phyloP scores from a whole-genome alignment of 139 green algal genomes.

The Chlamydomonas schloesseri region DNA sequence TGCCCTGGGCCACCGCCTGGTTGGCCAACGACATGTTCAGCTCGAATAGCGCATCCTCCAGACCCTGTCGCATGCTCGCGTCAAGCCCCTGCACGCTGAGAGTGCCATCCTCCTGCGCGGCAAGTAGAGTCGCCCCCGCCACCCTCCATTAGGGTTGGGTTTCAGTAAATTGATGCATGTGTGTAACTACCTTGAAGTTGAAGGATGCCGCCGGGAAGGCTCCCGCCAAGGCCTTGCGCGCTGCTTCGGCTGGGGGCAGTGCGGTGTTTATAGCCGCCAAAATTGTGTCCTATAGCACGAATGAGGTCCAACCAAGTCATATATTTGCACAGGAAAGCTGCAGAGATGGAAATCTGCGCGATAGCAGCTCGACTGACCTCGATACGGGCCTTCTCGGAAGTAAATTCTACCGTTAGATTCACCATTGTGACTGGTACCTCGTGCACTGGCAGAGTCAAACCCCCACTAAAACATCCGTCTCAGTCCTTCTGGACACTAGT shows the following conservation, averaged over 20 bases:
- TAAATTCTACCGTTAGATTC: not conserved
- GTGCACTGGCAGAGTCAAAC: no score
- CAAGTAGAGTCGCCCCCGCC: no score
- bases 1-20: constrained; percentile 12
- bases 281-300: constrained; percentile 17
- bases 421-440: no score
- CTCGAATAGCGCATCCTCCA: constrained; percentile 41
- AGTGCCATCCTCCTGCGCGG: constrained; percentile 18
- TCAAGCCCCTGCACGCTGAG: constrained; percentile 30
- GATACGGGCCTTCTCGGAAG: constrained; percentile 2
- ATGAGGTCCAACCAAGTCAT: no score
- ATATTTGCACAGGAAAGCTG: no score
- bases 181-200: constrained; percentile 9
- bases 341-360: not conserved
- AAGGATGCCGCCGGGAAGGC: constrained; percentile 31
- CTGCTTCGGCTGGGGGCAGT: not conserved
- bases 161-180: not conserved
- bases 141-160: no score
- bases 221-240: not conserved
- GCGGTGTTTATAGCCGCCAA: constrained; percentile 8
- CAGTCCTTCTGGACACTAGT: no score
- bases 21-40: constrained; percentile 26
- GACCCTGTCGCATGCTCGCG: constrained; percentile 9
- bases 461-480: no score
- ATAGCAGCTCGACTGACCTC: not conserved